A percentile compares a stretch with the other conserved stretches of the same genome.
Evolutionary conservation across 495 filamentous ascomycete genomes (phyloP).

Genomic region (Penicillium roqueforti): DNA sequence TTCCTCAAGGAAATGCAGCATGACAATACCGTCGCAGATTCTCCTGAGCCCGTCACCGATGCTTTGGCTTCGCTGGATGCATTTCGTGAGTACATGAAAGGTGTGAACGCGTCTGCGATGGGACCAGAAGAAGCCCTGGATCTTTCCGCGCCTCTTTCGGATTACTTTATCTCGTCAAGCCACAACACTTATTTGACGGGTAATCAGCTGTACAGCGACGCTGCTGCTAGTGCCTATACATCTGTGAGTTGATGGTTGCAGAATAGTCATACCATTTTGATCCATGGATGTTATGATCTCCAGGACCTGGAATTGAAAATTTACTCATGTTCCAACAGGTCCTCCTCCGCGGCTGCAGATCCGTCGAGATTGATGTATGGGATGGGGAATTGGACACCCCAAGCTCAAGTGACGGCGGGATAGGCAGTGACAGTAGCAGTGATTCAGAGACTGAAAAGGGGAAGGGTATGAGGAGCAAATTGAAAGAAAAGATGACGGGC

Average conservation of each 20-base stretch:
- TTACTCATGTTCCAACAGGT: conserved; percentile 37
- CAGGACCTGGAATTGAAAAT: too few relatives aligned
- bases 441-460: conserved; percentile 19
- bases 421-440: conserved; percentile 24
- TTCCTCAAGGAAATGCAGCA: conserved; percentile 30
- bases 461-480: conserved; percentile 4
- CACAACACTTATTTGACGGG: conserved; percentile 95
- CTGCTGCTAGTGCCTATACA: conserved; percentile 76
- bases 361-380: conserved; percentile 95
- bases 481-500: conserved; percentile 18
- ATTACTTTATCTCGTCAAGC: conserved; percentile 87
- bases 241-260: conserved; percentile 52
- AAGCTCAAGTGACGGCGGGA: conserved; percentile 21
- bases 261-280: background rate
- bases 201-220: conserved; percentile 82
- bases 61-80: conserved; percentile 39
- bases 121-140: conserved; percentile 41
- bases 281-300: background rate
- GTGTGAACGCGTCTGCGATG: conserved; percentile 44
- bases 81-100: conserved; percentile 60
- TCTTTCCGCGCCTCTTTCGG: conserved; percentile 64
- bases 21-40: conserved; percentile 4
- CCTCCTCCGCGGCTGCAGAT: conserved; percentile 78
- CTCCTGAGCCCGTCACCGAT: conserved; percentile 6
- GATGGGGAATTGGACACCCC: conserved; percentile 61